Conservation (phyloP, 2,329 filamentous ascomycete species). For the Aspergillus latus region DNA sequence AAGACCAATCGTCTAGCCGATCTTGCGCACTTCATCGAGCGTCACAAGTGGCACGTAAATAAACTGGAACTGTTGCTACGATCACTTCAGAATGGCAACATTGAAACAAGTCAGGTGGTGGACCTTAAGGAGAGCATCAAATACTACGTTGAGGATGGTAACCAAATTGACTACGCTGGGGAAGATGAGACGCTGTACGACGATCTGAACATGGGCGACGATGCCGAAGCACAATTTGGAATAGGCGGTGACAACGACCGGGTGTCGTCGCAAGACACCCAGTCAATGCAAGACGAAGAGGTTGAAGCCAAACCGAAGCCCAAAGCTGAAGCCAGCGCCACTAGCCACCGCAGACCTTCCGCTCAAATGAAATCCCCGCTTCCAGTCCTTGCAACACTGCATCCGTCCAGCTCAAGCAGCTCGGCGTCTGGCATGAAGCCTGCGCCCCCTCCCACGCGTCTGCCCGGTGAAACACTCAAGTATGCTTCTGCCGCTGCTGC, state of each 20-base stretch:
- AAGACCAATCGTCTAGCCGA: conserved; percentile 87
- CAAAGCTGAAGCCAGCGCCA: conserved; percentile 55
- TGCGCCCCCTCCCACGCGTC: conserved; percentile 77
- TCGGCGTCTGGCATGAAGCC: conserved; percentile 79
- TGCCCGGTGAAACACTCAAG: conserved; percentile 86
- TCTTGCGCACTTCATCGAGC: conserved; percentile 79
- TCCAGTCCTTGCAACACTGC: conserved; percentile 86
- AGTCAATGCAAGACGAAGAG: conserved; percentile 84
- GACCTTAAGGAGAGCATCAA: conserved; percentile 89
- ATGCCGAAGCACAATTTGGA: conserved; percentile 77
- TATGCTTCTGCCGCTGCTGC: conserved; percentile 96
- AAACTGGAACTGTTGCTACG: conserved; percentile 89
- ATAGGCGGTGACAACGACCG: conserved; percentile 78
- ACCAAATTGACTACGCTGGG: conserved; percentile 78
- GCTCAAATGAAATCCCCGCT: conserved; percentile 90
- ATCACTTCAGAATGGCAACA: conserved; percentile 85
- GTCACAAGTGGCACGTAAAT: conserved; percentile 93
- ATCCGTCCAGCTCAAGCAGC: conserved; percentile 55
- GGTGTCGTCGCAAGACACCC: conserved; percentile 90
- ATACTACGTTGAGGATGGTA: conserved; percentile 90
- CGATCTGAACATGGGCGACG: conserved; percentile 86
- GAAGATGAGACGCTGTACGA: conserved; percentile 96
- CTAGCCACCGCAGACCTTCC: conserved; percentile 69
- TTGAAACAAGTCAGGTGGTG: conserved; percentile 82
- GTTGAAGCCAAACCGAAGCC: conserved; percentile 62